Evolutionary conservation across 805 yeast genomes (phyloP), one percentile per base, ranked within the genome.

Genomic region (Debaryomyces maramus): DNA sequence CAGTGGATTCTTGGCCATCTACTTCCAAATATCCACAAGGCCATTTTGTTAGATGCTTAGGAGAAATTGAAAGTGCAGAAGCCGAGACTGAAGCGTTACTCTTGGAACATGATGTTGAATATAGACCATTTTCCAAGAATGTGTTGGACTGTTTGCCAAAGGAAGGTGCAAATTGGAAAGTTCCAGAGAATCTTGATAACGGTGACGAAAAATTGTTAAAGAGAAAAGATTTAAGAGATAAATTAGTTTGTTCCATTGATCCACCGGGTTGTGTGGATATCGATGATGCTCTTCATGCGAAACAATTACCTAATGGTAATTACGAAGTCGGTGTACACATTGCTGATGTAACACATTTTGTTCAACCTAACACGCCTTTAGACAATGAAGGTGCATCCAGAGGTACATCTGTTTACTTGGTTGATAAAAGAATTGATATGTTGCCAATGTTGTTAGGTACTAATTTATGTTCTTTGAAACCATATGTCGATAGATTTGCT

Each of bases 201-300:
- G 77, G 79, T 1, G 85, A 80, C 46, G 77, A 70, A 7, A 63
- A 77, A 29, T 59, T 77, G 22, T 72, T 74, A 26, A 81, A 83
- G 51, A 80, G 99, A 63, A 77, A 71, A 37, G 99, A 93, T 61
- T 73, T 90, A 43, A 79, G 99, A 53, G 95, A 91, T 53, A 81
- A 88, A 55, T 70, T 88, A 35, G 87, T 93, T 29, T 93, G 99
- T 61, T 85, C 96, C 17, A 93, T 93, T 52, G 99, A 93, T 72
- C 99, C 99, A 7, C 97, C 97, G 2, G 84, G 85, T 21, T 91
- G 98, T 80, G 97, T 90, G 49, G 99, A 93, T 78, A 93, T 93
- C 55, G 99, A 93, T 70, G 63, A 93, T 70, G 99, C 99, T 1
- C 71, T 93, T 35, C 99, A 93, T 58, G 98, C 98, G 0, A 70